Conservation (phyloP, 306 rosid species). For the Canavalia gladiata region DNA sequence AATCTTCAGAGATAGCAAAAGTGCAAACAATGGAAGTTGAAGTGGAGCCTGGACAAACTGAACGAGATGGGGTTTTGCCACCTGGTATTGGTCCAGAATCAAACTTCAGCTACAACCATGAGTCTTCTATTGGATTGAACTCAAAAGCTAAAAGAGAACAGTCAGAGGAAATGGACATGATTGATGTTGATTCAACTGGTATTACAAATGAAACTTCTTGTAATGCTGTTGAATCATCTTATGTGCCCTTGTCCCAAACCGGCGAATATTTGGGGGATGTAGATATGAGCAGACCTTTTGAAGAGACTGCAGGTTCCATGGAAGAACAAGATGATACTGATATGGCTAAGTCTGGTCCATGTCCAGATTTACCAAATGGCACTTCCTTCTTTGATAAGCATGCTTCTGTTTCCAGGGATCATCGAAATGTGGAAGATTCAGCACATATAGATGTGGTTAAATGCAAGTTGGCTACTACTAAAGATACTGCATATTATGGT, state of each 20-base stretch:
- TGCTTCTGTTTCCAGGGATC: slow-evolving; percentile 45
- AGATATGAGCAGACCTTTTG: slow-evolving; percentile 26
- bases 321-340: slow-evolving; percentile 43
- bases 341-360: slow-evolving; percentile 30
- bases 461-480: slow-evolving; percentile 46
- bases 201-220: slow-evolving; percentile 48
- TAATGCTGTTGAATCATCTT: slow-evolving; percentile 48
- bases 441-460: slow-evolving; percentile 50
- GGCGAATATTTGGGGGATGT: slow-evolving; percentile 38
- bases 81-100: slow-evolving; percentile 45
- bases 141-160: slow-evolving; percentile 47
- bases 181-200: slow-evolving; percentile 43
- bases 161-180: slow-evolving; percentile 49
- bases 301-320: slow-evolving; percentile 39
- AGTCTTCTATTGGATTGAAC: slow-evolving; percentile 49
- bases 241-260: slow-evolving; percentile 45
- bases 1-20: slow-evolving; percentile 57
- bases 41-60: slow-evolving; percentile 50
- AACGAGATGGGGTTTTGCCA: slow-evolving; percentile 52
- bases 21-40: slow-evolving; percentile 51
- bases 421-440: slow-evolving; percentile 41
- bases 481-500: slow-evolving; percentile 45
- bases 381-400: slow-evolving; percentile 44
- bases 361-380: slow-evolving; percentile 51
- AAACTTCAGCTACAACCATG: slow-evolving; percentile 47